Conservation (phyloP, 192 early-diverging fungal genomes). For the Helicostylum pulchrum region DNA sequence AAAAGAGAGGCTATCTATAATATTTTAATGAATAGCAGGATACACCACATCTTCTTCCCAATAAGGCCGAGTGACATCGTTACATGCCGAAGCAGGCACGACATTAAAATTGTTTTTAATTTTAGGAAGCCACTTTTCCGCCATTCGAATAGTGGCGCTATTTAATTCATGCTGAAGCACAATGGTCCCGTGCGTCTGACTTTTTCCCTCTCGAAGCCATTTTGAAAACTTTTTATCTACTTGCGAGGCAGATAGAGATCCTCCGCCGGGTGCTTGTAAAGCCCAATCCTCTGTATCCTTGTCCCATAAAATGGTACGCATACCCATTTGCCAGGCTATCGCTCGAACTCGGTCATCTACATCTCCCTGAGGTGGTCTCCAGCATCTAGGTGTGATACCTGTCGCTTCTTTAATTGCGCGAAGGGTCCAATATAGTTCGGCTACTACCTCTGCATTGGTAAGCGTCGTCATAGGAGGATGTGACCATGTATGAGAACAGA, state of each 20-base stretch:
- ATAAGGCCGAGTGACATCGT: constrained; percentile 39
- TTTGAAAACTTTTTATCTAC: constrained; percentile 31
- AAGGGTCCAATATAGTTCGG: constrained; percentile 43
- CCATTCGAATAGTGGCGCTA: constrained; percentile 36
- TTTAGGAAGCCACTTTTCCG: constrained; percentile 42
- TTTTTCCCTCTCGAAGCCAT: constrained; percentile 26
- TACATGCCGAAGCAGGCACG: constrained; percentile 30
- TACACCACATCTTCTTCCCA: constrained; percentile 27
- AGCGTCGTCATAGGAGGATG: constrained; percentile 48
- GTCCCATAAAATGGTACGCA: constrained; percentile 21
- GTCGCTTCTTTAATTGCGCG: constrained; percentile 43
- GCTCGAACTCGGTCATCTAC: constrained; percentile 43
- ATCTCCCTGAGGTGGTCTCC: constrained; percentile 49
- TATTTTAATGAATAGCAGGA: constrained; percentile 10
- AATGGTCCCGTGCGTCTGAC: constrained; percentile 26
- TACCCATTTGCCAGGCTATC: constrained; percentile 26
- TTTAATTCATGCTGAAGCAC: constrained; percentile 44
- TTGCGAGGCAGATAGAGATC: constrained; percentile 15
- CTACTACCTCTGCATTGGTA: constrained; percentile 40
- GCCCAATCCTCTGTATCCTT: constrained; percentile 41
- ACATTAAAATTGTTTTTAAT: constrained; percentile 36
- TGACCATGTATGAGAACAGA: constrained; percentile 60
- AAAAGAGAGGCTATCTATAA: neutral
- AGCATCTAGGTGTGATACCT: constrained; percentile 37
- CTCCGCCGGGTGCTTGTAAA: constrained; percentile 34